Evolutionary conservation across 306 rosid species (phyloP).

Genomic region (Sicyos edulis): DNA sequence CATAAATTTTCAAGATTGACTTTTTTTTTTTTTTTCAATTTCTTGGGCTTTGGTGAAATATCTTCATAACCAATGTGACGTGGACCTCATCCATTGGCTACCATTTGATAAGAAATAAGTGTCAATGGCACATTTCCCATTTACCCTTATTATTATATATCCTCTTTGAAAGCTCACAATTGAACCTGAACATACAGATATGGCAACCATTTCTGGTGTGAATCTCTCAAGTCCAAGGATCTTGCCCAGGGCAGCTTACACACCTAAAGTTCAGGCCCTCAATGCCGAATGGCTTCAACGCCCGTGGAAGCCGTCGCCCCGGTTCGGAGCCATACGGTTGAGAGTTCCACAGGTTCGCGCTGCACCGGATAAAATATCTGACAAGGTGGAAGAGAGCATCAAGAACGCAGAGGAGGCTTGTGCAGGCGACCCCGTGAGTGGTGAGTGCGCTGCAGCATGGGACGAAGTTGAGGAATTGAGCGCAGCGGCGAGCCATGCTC

Average conservation of each 20-base stretch:
- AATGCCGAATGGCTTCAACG: neutral
- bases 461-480: slow-evolving; percentile 97
- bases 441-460: slow-evolving; percentile 96
- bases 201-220: slow-evolving; percentile 18
- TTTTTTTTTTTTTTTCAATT: too few species aligned
- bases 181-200: neutral
- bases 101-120: slow-evolving; percentile 19
- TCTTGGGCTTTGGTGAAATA: neutral
- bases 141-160: neutral
- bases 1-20: slow-evolving; percentile 9
- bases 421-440: slow-evolving; percentile 56
- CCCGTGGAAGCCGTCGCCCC: slow-evolving; percentile 16
- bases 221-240: slow-evolving; percentile 18
- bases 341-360: slow-evolving; percentile 40
- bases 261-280: neutral
- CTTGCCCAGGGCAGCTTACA: neutral
- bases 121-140: slow-evolving; percentile 14
- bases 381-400: slow-evolving; percentile 77
- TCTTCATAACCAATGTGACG: neutral
- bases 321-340: slow-evolving; percentile 28
- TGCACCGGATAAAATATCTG: slow-evolving; percentile 62
- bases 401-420: slow-evolving; percentile 74
- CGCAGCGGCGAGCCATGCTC: slow-evolving; percentile 91
- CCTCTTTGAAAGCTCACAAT: neutral
- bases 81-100: slow-evolving; percentile 6